Base-by-base conservation (phyloP, 73 alveolate genomes). In the Blepharisma japonicum region DNA sequence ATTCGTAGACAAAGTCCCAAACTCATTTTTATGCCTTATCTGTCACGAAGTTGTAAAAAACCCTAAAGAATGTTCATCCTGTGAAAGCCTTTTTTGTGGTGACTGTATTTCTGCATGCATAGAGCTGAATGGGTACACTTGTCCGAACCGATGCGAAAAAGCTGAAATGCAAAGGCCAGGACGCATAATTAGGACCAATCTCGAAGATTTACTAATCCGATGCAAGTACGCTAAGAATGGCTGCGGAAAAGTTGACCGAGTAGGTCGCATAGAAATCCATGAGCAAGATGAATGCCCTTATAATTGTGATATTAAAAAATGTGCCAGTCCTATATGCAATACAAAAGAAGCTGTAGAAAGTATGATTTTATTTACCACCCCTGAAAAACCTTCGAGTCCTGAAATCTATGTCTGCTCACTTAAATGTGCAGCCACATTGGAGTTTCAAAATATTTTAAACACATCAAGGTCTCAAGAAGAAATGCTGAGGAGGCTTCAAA, bases 1-100 rank as follows among this genome's bases (percentile, higher is more conserved):
- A 70, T 70, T 70, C 27, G 80, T 70, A 9, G 80, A 70, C 46
- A 70, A 70, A 70, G 80, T 70, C 21, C 80, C 80, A 2, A 72
- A 70, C 66, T 70, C 80, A 23, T 70, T 70, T 45, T 14, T 70
- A 9, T 70, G 80, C 46, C 56, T 70, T n/a, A 70, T 70, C 66
- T 70, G 80, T 4, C 80, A 70, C 27, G 80, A 70, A 70, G 80
- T 47, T 14, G 80, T 70, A 11, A 11, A 45, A 39, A 45, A 45
- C 38, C 55, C 80, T 6, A 70, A 70, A 47, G 80, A 70, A 5
- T 70, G 80, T 80, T 45, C 66, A 45, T 8, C 46, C 23, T 70
- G 80, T 45, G 80, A 70, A 47, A 70, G 66, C 61, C 80, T 70
- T 45, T 70, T 38, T 70, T 70, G 80, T 6, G 27, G 55, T 70